Conservation (phyloP, 805 yeast genomes). For the Pichia thaimueangensis region DNA sequence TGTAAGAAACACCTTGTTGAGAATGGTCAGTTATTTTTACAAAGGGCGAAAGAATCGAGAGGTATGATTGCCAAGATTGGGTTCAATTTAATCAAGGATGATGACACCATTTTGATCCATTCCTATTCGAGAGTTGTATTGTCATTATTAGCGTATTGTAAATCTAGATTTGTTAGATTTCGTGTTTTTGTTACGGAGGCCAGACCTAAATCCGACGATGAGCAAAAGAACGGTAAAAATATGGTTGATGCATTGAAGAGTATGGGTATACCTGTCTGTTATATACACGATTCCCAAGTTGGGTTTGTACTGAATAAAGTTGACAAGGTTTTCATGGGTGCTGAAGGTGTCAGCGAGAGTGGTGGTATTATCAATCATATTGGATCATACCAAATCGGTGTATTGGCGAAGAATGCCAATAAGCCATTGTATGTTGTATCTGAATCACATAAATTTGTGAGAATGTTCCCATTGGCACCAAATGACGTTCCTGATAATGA, state of each 20-base stretch:
- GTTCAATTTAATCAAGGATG: slow-evolving; percentile 83
- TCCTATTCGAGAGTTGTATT: slow-evolving; percentile 88
- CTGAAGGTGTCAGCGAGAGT: slow-evolving; percentile 98
- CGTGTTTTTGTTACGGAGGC: slow-evolving; percentile 91
- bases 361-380: slow-evolving; percentile 96
- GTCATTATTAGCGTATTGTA: slow-evolving; percentile 70
- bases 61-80: slow-evolving; percentile 85
- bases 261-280: slow-evolving; percentile 76
- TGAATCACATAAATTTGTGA: slow-evolving; percentile 92
- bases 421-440: slow-evolving; percentile 93
- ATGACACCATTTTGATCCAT: slow-evolving; percentile 84
- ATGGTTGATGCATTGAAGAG: slow-evolving; percentile 65
- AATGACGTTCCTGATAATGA: slow-evolving; percentile 67
- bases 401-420: slow-evolving; percentile 80
- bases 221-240: slow-evolving; percentile 49
- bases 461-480: slow-evolving; percentile 91
- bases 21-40: slow-evolving; percentile 87
- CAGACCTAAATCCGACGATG: slow-evolving; percentile 53
- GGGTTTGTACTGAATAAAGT: slow-evolving; percentile 88
- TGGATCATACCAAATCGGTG: slow-evolving; percentile 93
- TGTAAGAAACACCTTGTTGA: slow-evolving; percentile 83
- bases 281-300: slow-evolving; percentile 89
- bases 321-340: slow-evolving; percentile 93
- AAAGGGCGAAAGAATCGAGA: slow-evolving; percentile 87
- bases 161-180: slow-evolving; percentile 71